Percentiles rank a stretch among this genome's conserved stretches.
phyloP scores from a whole-genome alignment of 768 basidiomycete species.

The Grammothele lineata region DNA sequence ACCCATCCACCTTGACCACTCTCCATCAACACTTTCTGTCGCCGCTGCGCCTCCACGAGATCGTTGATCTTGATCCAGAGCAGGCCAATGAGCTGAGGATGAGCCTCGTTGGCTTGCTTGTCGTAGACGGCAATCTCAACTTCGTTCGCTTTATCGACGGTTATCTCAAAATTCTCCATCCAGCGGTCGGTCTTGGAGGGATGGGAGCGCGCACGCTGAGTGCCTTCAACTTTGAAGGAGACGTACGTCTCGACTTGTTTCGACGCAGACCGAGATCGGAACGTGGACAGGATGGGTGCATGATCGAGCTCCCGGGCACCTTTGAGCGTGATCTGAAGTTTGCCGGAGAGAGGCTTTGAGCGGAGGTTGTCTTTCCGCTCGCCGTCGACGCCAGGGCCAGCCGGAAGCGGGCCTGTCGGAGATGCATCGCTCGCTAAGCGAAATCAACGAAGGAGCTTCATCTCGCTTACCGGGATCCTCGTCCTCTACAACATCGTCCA shows the following conservation, averaged over 20 bases:
- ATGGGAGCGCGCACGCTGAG: constrained; percentile 86
- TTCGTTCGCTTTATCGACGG: constrained; percentile 97
- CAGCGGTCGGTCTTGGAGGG: constrained; percentile 93
- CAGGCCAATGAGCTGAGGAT: constrained; percentile 88
- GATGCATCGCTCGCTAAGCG: background rate
- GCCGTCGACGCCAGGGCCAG: constrained; percentile 60
- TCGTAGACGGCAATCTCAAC: constrained; percentile 96
- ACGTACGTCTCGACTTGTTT: constrained; percentile 87
- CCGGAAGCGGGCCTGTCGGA: constrained; percentile 24
- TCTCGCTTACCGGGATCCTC: constrained; percentile 45
- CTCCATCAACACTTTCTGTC: constrained; percentile 89
- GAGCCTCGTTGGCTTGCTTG: constrained; percentile 74
- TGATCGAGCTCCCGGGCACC: constrained; percentile 95
- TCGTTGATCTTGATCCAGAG: constrained; percentile 94
- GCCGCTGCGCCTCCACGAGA: constrained; percentile 86
- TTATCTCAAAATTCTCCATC: constrained; percentile 96
- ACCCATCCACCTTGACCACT: constrained; percentile 92
- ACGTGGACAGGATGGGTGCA: constrained; percentile 63
- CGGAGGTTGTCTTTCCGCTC: constrained; percentile 92
- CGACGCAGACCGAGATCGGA: constrained; percentile 69
- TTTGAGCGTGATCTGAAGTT: constrained; percentile 82
- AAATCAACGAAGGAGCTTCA: background rate
- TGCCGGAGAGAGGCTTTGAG: constrained; percentile 91
- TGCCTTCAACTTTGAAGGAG: constrained; percentile 94
- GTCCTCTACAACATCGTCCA: constrained; percentile 85